Base-by-base conservation (phyloP, 306 rosid genomes). In the Cicer bijugum region DNA sequence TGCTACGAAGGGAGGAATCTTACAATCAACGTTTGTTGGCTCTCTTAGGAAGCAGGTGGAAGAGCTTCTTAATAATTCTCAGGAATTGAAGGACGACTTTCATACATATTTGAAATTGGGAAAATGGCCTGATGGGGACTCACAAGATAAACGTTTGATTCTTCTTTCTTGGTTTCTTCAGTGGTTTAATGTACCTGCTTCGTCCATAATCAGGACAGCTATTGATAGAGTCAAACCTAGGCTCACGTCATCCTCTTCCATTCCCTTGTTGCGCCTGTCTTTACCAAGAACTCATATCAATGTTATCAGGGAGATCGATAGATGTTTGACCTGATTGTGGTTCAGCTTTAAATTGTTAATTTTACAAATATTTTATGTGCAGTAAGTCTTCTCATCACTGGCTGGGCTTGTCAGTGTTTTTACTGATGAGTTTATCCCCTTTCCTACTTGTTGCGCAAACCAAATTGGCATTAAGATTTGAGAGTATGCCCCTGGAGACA, bases 101-200 rank as follows among this genome's bases (percentile, higher is more conserved):
- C 78, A 74, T 37, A 84, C 75, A 70, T 94, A 94, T 72, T 71
- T 91, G 86, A 85, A 82, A 60, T 75, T 74, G 5, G 91, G 98
- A 75, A 88, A 72, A 80, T 89, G 97, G 96, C 96, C 97, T n/a
- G 83, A 69, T 8, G 86, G 82, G 60, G 89, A 88, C 57, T 65
- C 78, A n/a, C 82, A 67, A 73, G 82, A 80, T 56, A 84, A 73
- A 71, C 87, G 87, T 39, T 50, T 87, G 8, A 72, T 91, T 20
- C 89, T 91, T 78, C 92, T 91, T 76, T 88, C 98, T 77, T 88
- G 96, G 92, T 90, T 80, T 82, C 94, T 88, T 75, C 96, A 89
- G 79, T 94, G 98, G 97, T 94, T 78, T 78, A 84, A 84, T 69
- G 92, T 88, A n/a, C 98, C 97, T 17, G 47, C 85, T 69, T 86